These are phyloP conservation scores for Cantharellus anzutake DNA, from an alignment of 768 basidiomycete genomes.

Conservation along the genomic window DNA sequence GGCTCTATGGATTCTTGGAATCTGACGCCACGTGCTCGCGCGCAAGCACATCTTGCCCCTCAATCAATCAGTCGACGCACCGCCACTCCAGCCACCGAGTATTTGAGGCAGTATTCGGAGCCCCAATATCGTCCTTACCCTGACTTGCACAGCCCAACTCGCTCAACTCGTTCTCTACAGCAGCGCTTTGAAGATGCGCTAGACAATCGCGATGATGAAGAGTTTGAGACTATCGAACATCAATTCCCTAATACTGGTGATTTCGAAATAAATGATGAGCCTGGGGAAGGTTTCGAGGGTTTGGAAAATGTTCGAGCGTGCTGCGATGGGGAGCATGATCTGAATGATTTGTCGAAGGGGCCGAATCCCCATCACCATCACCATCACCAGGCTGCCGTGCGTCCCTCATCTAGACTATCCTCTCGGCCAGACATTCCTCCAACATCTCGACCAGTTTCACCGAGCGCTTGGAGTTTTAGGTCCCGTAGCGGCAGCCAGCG, in stretches of 20 bases:
- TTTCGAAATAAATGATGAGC: conserved; percentile 67
- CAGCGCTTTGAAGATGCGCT: conserved; percentile 10
- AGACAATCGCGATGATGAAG: conserved; percentile 9
- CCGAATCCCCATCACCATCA: conserved; percentile 20
- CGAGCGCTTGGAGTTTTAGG: conserved; percentile 63
- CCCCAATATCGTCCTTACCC: conserved; percentile 36
- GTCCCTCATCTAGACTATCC: not conserved
- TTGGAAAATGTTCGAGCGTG: conserved; percentile 90
- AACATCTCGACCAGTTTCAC: conserved; percentile 39
- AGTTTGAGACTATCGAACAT: conserved; percentile 24
- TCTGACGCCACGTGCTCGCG: conserved; percentile 56
- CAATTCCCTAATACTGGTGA: conserved; percentile 30
- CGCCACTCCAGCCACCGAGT: conserved; percentile 85
- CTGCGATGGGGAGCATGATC: conserved; percentile 74
- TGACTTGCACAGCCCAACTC: conserved; percentile 58
- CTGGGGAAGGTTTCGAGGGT: conserved; percentile 51
- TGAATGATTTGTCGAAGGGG: conserved; percentile 34
- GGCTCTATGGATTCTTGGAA: conserved; percentile 43
- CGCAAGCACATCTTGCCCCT: conserved; percentile 58
- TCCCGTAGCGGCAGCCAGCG: conserved; percentile 58
- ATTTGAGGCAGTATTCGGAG: conserved; percentile 22
- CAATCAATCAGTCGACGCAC: conserved; percentile 67
- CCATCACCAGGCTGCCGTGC: conserved; percentile 22
- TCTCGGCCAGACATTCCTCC: not conserved
- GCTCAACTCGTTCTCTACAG: conserved; percentile 28